phyloP scores from a whole-genome alignment of 345 rosid species.

The Arabidopsis arenosa region DNA sequence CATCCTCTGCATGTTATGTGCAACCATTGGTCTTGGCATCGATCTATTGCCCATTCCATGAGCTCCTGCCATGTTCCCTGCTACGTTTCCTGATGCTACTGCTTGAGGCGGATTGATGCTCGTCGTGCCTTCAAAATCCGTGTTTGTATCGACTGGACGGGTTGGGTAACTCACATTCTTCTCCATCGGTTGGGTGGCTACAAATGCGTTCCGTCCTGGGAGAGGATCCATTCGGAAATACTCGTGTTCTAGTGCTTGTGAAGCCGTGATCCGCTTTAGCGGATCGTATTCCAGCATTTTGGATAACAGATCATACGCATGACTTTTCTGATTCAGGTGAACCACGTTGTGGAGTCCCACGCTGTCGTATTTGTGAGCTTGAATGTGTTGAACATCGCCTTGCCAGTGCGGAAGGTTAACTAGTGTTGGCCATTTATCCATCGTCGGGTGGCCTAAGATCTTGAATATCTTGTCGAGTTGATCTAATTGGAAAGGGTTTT shows the following conservation, averaged over 20 bases:
- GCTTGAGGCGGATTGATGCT: conserved; percentile 85
- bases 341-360: conserved; percentile 73
- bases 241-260: conserved; percentile 96
- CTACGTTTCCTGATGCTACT: conserved; percentile 65
- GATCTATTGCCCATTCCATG: conserved; percentile 70
- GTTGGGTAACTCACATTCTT: conserved; percentile 80
- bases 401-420: conserved; percentile 92
- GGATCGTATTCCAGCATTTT: conserved; percentile 98
- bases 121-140: conserved; percentile 95
- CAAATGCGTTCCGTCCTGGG: conserved; percentile 91
- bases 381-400: conserved; percentile 73
- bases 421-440: conserved; percentile 93
- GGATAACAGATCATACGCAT: conserved; percentile 81
- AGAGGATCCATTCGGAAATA: conserved; percentile 81
- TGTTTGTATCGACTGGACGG: conserved; percentile 88
- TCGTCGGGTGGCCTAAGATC: conserved; percentile 94
- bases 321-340: conserved; percentile 65
- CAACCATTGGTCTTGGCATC: conserved; percentile 69
- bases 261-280: conserved; percentile 86
- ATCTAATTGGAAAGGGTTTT: conserved; percentile 91
- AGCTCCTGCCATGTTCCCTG: conserved; percentile 66
- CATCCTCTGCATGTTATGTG: conserved; percentile 79
- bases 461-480: conserved; percentile 99
- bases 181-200: conserved; percentile 80
- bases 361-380: conserved; percentile 77